Base-by-base conservation (phyloP, 228 moss, liverwort and hornwort genomes). In the Sphagnum magellanicum region DNA sequence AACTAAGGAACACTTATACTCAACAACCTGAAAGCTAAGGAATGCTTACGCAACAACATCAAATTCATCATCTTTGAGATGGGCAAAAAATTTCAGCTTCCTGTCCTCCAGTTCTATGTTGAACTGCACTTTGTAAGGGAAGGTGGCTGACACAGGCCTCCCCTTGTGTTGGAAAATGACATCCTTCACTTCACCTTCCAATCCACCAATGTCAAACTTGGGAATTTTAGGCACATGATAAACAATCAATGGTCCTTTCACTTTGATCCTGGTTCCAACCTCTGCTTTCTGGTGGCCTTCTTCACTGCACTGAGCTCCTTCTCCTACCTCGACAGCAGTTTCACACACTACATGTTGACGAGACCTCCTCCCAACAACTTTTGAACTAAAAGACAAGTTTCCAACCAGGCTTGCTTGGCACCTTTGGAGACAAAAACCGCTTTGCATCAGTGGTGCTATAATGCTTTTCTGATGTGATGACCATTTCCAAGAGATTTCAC, bases 111-210 rank as follows among this genome's bases (percentile, higher is more conserved):
- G 82, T 4, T 83, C 83, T 52, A 76, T 76, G 49, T 51, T 5
- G 50, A 98, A 79, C 74, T 92, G 90, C 74, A 78, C 85, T 80
- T 94, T 98, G 76, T 75, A 84, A 0, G 98, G 98, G 0, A 90
- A 83, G 0, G 84, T 98, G 50, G 98, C 98, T 2, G 98, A 98
- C 10, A 98, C 65, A 3, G 90, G 75, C 81, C 77, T 93, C 51
- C 94, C 98, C 76, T 93, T 93, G 65, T 73, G 88, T 15, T 84
- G 59, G 48, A 77, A 76, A 17, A 98, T 70, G 10, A 90, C 79
- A 0, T 98, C 98, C 77, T 91, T 93, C 64, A 98, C 82, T 65
- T 80, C 82, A 16, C 98, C 98, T 77, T 89, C 98, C 59, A 98
- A 49, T 48, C 98, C 94, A 9, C 83, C 75, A 16, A 98, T 61